Conservation (phyloP, 2,329 filamentous ascomycete genomes). For the Emericellopsis atlantica region DNA sequence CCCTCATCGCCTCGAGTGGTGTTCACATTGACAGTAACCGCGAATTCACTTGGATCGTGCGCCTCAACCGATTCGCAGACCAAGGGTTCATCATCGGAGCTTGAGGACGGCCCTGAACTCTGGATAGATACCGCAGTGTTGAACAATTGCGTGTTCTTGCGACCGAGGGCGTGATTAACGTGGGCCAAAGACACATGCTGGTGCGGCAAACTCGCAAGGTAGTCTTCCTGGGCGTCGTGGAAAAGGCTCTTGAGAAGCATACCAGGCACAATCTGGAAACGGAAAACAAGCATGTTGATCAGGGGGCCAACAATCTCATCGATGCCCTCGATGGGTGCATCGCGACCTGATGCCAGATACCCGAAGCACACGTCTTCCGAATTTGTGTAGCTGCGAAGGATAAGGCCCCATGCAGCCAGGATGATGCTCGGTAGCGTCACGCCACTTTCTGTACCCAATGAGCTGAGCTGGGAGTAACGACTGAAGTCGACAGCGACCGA, state of each 20-base stretch:
- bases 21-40: constrained; percentile 16
- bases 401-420: constrained; percentile 37
- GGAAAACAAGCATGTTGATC: constrained; percentile 42
- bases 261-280: constrained; percentile 19
- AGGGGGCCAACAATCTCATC: constrained; percentile 35
- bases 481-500: constrained; percentile 5
- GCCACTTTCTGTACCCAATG: constrained; percentile 7
- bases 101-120: constrained; percentile 5
- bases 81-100: constrained; percentile 1
- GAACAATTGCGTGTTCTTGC: constrained; percentile 11
- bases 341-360: constrained; percentile 38
- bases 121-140: constrained; percentile 20
- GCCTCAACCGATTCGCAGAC: constrained; percentile 7
- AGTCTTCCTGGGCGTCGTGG: constrained; percentile 29
- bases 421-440: constrained; percentile 36
- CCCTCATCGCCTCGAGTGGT: constrained; percentile 10
- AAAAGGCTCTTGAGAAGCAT: constrained; percentile 19
- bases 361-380: constrained; percentile 37
- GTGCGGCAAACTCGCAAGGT: constrained; percentile 29
- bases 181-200: constrained; percentile 35
- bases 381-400: constrained; percentile 32
- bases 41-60: constrained; percentile 15
- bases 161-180: constrained; percentile 22
- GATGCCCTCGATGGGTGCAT: constrained; percentile 33
- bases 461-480: not conserved